Evolutionary conservation across 2,329 filamentous ascomycete species (phyloP).

Genomic region (Blastomyces gilchristii): DNA sequence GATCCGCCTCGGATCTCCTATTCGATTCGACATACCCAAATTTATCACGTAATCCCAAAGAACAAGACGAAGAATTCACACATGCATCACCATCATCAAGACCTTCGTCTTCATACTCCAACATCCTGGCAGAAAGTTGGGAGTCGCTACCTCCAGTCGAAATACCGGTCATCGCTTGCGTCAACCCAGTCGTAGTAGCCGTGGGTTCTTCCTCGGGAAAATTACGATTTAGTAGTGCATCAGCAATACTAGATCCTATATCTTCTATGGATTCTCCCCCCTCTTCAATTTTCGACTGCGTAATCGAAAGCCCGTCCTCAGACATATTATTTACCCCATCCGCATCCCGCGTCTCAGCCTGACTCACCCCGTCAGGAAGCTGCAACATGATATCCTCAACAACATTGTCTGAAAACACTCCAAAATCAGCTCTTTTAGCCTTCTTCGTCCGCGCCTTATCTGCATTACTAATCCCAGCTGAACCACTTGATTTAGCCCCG

Average conservation of each 20-base stretch:
- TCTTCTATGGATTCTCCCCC: neutral
- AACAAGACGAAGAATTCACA: neutral
- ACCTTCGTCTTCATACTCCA: neutral
- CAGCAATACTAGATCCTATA: neutral
- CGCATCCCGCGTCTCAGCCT: slow-evolving; percentile 1
- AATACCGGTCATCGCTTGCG: neutral
- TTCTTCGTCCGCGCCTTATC: slow-evolving; percentile 30
- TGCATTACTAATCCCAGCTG: slow-evolving; percentile 10
- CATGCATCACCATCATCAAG: neutral
- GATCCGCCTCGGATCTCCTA: neutral
- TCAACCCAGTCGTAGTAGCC: neutral
- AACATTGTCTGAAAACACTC: slow-evolving; percentile 45
- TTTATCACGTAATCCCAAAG: neutral
- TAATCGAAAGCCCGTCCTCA: neutral
- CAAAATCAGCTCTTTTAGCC: slow-evolving; percentile 35
- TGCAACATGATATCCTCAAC: slow-evolving; percentile 42
- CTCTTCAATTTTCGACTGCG: neutral
- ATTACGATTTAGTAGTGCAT: neutral
- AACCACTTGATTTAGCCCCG: slow-evolving; percentile 32
- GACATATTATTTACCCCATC: neutral
- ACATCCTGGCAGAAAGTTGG: neutral
- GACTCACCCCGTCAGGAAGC: slow-evolving; percentile 28
- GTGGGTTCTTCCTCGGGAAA: neutral
- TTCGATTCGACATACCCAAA: neutral
- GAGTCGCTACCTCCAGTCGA: neutral